Evolutionary conservation across 2,329 filamentous ascomycete genomes (phyloP).

Genomic region (Cladosporium sp.): DNA sequence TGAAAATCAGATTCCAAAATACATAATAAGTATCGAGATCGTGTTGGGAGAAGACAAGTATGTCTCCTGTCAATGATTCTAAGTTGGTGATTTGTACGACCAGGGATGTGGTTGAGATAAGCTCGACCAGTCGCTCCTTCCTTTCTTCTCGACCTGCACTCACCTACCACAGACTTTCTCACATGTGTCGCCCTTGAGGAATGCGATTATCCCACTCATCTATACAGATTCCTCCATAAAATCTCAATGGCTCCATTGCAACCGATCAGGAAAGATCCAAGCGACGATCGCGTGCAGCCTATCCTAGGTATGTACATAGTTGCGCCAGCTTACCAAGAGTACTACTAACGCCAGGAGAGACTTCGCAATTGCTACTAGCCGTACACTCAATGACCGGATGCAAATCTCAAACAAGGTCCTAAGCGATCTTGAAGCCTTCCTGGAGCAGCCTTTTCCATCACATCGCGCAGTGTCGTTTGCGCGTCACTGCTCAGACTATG

Average conservation of each 20-base stretch:
- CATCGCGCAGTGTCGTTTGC: constrained; percentile 15
- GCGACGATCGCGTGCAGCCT: constrained; percentile 20
- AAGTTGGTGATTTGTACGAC: too few relatives aligned
- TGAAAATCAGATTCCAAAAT: too few relatives aligned
- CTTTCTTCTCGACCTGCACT: too few relatives aligned
- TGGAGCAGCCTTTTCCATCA: constrained; percentile 18
- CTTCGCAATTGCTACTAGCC: constrained; percentile 1
- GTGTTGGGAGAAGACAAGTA: too few relatives aligned
- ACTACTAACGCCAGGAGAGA: neutral
- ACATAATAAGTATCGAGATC: too few relatives aligned
- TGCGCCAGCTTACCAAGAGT: neutral
- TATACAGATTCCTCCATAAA: too few relatives aligned
- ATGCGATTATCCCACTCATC: too few relatives aligned
- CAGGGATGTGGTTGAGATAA: too few relatives aligned
- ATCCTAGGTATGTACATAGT: neutral
- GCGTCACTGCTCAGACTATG: constrained; percentile 47
- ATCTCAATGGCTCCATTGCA: constrained; percentile 23
- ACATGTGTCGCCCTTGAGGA: too few relatives aligned
- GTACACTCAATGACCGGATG: neutral
- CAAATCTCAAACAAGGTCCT: constrained; percentile 1
- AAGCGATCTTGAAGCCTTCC: constrained; percentile 13
- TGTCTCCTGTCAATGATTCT: too few relatives aligned
- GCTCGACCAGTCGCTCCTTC: too few relatives aligned
- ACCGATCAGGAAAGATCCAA: constrained; percentile 15
- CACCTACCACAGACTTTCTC: too few relatives aligned